Evolutionary conservation across 768 basidiomycete species (phyloP).

Genomic region (Calocybe indica): DNA sequence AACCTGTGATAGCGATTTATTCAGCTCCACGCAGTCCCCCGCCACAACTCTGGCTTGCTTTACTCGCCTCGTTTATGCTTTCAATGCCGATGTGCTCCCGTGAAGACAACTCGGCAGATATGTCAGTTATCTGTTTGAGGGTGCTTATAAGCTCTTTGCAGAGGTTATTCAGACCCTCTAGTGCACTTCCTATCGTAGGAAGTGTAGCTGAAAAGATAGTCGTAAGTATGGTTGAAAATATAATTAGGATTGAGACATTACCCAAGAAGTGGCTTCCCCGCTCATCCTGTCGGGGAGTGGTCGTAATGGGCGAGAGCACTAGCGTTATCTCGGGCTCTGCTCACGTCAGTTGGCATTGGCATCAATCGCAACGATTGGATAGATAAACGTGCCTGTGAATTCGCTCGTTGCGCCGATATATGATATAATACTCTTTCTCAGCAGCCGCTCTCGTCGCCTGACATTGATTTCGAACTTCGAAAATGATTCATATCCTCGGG

Average conservation of each 20-base stretch:
- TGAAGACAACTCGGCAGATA: constrained; percentile 67
- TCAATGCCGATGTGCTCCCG: constrained; percentile 66
- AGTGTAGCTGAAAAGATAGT: constrained; percentile 47
- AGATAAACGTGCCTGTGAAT: constrained; percentile 47
- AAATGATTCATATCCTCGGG: constrained; percentile 42
- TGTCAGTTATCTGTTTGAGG: constrained; percentile 59
- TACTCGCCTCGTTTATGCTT: constrained; percentile 63
- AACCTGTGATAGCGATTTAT: constrained; percentile 28
- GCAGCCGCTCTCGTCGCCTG: constrained; percentile 45
- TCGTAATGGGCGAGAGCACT: constrained; percentile 63
- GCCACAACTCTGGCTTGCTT: neutral
- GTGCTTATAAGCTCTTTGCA: constrained; percentile 54
- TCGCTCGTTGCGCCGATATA: constrained; percentile 71
- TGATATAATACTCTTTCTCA: constrained; percentile 56
- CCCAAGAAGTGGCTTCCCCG: constrained; percentile 52
- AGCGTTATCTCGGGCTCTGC: constrained; percentile 70
- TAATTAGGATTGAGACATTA: constrained; percentile 19
- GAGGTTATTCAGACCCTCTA: constrained; percentile 60
- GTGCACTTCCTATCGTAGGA: constrained; percentile 69
- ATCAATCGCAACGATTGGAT: neutral
- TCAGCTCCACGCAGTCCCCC: constrained; percentile 2
- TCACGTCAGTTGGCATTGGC: neutral
- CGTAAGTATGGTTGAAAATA: neutral
- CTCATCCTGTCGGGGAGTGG: constrained; percentile 53
- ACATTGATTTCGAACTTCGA: constrained; percentile 58